A percentile compares a stretch with the other conserved stretches of the same genome.
phyloP scores from a whole-genome alignment of 225 moss, liverwort and hornwort species.

The Pseudoscleropodium purum region DNA sequence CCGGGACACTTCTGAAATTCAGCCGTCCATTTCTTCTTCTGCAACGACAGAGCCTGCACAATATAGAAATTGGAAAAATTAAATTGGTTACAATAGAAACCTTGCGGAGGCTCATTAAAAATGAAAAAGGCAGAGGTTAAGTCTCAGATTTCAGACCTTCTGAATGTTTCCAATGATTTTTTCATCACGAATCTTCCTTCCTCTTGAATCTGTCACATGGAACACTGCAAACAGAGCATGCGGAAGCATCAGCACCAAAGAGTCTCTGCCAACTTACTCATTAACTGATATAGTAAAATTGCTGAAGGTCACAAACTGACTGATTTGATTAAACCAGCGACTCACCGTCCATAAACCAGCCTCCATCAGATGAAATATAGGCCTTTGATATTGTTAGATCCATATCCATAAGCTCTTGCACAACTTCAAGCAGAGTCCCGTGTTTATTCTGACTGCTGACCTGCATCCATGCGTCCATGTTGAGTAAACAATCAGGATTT shows the following conservation, averaged over 20 bases:
- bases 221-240: constrained; percentile 53
- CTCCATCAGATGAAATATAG: constrained; percentile 44
- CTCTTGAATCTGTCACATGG: constrained; percentile 61
- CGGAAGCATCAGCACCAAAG: neutral
- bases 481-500: neutral
- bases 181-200: constrained; percentile 59
- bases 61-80: neutral
- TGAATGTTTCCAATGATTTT: constrained; percentile 57
- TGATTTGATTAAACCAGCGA: neutral
- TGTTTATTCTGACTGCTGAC: constrained; percentile 50
- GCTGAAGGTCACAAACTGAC: neutral
- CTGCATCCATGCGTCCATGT: neutral
- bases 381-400: constrained; percentile 38
- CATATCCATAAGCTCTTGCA: constrained; percentile 50
- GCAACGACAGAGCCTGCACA: constrained; percentile 52
- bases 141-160: constrained; percentile 18
- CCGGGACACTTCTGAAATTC: constrained; percentile 46
- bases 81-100: neutral
- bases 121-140: neutral
- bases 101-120: neutral
- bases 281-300: neutral
- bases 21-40: constrained; percentile 46
- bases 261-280: neutral
- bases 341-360: constrained; percentile 59
- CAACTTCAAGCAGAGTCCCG: constrained; percentile 43